Percentiles rank a stretch among this genome's conserved stretches.
These are phyloP conservation scores for Cladophialophora bantiana DNA, from an alignment of 2,329 filamentous ascomycete species.

Conservation along the genomic window DNA sequence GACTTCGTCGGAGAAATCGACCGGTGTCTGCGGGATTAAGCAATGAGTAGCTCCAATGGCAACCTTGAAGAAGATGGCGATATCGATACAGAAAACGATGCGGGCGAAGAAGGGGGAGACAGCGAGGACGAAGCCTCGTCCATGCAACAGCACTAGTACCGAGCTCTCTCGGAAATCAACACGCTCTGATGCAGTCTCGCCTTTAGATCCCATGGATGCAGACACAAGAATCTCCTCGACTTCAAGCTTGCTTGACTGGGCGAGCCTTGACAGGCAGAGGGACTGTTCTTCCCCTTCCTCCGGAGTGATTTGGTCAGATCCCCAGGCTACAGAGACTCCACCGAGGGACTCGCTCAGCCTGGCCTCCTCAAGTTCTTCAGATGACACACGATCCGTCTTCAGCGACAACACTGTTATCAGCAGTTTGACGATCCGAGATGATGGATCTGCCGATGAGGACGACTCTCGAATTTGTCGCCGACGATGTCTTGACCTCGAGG, in stretches of 20 bases:
- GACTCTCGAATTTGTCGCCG: neutral
- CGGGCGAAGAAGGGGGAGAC: neutral
- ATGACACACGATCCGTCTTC: neutral
- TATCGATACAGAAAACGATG: neutral
- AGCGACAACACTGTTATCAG: neutral
- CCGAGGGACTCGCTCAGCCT: neutral
- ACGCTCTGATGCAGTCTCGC: neutral
- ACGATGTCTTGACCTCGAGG: neutral
- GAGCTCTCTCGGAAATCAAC: neutral
- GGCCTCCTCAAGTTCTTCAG: constrained; percentile 3
- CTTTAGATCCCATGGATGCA: neutral
- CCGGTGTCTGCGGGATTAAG: neutral
- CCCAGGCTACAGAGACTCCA: neutral
- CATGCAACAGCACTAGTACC: neutral
- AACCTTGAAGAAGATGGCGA: neutral
- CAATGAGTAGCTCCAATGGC: neutral
- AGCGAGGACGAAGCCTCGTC: neutral
- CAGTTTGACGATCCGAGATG: neutral
- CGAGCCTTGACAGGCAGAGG: neutral
- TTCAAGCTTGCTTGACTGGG: neutral
- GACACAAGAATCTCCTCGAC: neutral
- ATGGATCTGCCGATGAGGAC: neutral
- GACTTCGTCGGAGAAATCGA: neutral
- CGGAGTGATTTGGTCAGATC: neutral
- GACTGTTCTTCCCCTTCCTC: neutral